Conservation (phyloP, 306 rosid genomes). For the Carpinus fangiana region DNA sequence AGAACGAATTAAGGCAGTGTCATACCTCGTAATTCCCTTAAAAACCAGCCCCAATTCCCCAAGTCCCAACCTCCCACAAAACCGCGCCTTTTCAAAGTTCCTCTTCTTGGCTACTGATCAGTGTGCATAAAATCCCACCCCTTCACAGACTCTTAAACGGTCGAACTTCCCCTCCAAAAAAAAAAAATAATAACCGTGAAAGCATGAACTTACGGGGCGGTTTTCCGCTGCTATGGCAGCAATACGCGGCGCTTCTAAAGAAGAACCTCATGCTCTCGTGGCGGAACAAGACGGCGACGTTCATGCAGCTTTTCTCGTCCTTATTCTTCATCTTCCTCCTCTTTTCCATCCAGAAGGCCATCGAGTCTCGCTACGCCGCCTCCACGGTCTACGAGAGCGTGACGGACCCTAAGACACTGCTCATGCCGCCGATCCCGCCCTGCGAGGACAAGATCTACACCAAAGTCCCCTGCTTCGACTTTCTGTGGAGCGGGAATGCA, state of each 20-base stretch:
- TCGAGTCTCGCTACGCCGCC: constrained; percentile 32
- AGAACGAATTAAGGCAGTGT: neutral
- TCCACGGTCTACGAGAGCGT: constrained; percentile 33
- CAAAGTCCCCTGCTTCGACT: constrained; percentile 69
- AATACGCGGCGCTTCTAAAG: constrained; percentile 53
- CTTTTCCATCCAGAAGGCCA: constrained; percentile 59
- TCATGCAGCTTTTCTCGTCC: constrained; percentile 63
- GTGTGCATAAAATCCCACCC: neutral
- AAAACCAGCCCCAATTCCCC: constrained; percentile 6
- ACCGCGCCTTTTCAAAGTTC: constrained; percentile 18
- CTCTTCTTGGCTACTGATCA: neutral
- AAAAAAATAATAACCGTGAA: neutral
- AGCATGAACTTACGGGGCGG: constrained; percentile 49
- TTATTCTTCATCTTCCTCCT: constrained; percentile 68
- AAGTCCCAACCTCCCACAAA: neutral
- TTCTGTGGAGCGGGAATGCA: constrained; percentile 66
- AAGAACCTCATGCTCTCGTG: constrained; percentile 70
- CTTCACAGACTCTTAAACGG: too few species aligned
- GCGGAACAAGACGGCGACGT: constrained; percentile 57
- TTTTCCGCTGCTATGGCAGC: constrained; percentile 45
- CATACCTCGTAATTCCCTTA: neutral
- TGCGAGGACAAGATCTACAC: constrained; percentile 65
- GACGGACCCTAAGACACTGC: constrained; percentile 31
- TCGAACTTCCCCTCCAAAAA: neutral
- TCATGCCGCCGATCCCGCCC: constrained; percentile 51